Evolutionary conservation across 1,284 basidiomycete genomes (phyloP), one percentile per base, ranked within the genome.

Genomic region (Leccinum fallax): DNA sequence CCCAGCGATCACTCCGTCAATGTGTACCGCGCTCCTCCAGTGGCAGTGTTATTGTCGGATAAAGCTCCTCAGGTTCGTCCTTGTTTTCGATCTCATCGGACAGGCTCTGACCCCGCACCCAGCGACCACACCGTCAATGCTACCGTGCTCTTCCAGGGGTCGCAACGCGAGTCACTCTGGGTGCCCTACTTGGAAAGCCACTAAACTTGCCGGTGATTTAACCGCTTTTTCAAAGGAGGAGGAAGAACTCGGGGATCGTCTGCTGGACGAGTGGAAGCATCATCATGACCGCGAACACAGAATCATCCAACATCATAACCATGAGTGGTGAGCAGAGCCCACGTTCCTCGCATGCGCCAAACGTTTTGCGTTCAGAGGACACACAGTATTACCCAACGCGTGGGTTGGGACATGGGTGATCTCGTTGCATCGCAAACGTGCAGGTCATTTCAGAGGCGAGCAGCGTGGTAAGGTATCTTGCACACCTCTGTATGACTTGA

Each of bases 401-500:
- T 77, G 62, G 81, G 83, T 11, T 82, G 80, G 78, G 60, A 74
- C 4, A 62, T 71, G 24, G 60, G 62, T 26, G 77, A 80, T 61
- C 68, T 86, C 40, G 43, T 78, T 28, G 67, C 71, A 9, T 71
- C 73, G 4, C 76, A 76, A 5, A 59, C 74, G 5, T 84, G 76
- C 64, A 72, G 71, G 4, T 58, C 69, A 7, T 67, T 83, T 51
- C 73, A 75, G 55, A 69, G 70, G 15, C 64, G 65, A 56, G 0
- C 52, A 63, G 26, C 7, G 53, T 4, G 80, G 83, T 81, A 55
- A 60, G 74, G 4, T 24, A 34, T 59, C 34, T 26, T 19, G 9
- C 24, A 13, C 38, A 19, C 11, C 32, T 16, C 6, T 63, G 11
- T 19, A 24, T 16, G 58, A n/a, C 30, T 21, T 34, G 32, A 21